Conservation (phyloP, 805 yeast genomes). For the Candida suzukii region DNA sequence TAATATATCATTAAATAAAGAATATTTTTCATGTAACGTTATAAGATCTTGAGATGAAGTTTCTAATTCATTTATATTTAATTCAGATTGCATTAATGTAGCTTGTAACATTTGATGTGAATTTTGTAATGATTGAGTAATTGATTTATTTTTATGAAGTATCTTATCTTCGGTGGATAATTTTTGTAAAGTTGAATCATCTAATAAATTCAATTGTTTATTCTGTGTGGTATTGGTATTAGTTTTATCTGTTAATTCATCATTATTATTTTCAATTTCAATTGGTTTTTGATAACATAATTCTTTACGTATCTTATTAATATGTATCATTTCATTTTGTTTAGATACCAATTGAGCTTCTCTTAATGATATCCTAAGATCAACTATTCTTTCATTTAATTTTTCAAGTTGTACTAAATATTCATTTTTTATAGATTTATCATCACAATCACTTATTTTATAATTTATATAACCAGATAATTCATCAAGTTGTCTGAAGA, state of each 20-base stretch:
- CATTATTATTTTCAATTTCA: background rate
- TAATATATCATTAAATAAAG: constrained; percentile 33
- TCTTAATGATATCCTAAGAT: constrained; percentile 20
- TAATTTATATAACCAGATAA: background rate
- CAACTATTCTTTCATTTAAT: constrained; percentile 16
- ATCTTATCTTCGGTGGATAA: constrained; percentile 33
- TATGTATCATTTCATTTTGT: constrained; percentile 8
- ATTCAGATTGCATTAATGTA: constrained; percentile 43
- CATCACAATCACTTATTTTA: constrained; percentile 1
- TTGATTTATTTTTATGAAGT: constrained; percentile 36
- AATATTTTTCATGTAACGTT: constrained; percentile 34
- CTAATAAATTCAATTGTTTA: too few species aligned
- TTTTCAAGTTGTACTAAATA: constrained; percentile 3
- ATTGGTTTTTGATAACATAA: constrained; percentile 7
- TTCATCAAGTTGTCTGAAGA: constrained; percentile 2
- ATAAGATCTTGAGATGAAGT: constrained; percentile 37
- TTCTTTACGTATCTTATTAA: constrained; percentile 1
- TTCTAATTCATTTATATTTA: constrained; percentile 40
- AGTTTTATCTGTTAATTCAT: background rate
- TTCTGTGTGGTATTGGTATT: too few species aligned
- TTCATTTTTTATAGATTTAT: background rate
- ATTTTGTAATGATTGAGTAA: constrained; percentile 39
- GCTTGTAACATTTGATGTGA: constrained; percentile 42
- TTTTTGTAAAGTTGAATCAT: constrained; percentile 19
- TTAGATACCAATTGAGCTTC: constrained; percentile 19